A percentile compares a stretch with the other conserved stretches of the same genome.
Evolutionary conservation across 2,329 filamentous ascomycete genomes (phyloP).

Genomic region (Fonsecaea erecta): DNA sequence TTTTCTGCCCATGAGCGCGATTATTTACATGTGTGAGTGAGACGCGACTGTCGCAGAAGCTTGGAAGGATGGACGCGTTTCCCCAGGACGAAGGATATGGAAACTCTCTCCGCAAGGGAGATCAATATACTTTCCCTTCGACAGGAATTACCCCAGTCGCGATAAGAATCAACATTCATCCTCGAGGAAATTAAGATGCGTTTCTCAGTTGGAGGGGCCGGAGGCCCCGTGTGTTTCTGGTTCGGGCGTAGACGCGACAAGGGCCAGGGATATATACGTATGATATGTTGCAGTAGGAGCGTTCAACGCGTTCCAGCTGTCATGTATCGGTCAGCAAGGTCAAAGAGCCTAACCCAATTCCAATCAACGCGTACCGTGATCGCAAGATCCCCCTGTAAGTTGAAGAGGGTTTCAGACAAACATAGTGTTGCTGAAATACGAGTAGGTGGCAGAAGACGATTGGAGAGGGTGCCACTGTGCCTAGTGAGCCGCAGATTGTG

Average conservation of each 20-base stretch:
- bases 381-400: neutral
- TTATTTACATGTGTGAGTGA: conserved; percentile 5
- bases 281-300: neutral
- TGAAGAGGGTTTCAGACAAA: neutral
- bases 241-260: conserved; percentile 3
- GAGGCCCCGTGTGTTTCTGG: neutral
- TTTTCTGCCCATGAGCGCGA: conserved; percentile 35
- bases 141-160: neutral
- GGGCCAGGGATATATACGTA: neutral
- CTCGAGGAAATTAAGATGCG: conserved; percentile 13
- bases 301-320: neutral
- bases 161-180: conserved; percentile 1
- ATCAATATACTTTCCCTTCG: neutral
- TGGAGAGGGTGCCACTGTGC: neutral
- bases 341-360: neutral
- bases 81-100: neutral
- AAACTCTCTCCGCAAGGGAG: neutral
- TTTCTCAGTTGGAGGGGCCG: neutral
- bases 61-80: neutral
- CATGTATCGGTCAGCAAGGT: neutral
- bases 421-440: neutral
- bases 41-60: neutral
- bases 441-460: neutral
- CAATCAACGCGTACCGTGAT: neutral
- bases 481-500: neutral